phyloP scores from a whole-genome alignment of 345 rosid species.

The Orychophragmus violaceus region DNA sequence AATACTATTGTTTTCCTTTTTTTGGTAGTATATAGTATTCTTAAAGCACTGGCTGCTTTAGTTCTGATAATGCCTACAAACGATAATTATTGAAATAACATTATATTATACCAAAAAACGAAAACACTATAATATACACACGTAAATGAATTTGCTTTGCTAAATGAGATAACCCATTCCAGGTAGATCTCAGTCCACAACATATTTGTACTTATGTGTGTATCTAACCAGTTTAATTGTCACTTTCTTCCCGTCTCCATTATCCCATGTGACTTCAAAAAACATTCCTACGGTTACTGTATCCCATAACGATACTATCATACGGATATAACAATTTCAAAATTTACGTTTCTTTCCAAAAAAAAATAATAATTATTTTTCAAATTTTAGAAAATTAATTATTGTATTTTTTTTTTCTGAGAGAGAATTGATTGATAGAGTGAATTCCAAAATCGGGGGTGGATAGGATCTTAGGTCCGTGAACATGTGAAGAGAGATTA shows the following conservation, averaged over 20 bases:
- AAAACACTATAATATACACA: slow-evolving; percentile 13
- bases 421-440: neutral
- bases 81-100: neutral
- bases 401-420: neutral
- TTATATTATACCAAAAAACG: neutral
- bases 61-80: neutral
- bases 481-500: slow-evolving; percentile 13
- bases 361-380: neutral
- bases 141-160: slow-evolving; percentile 16
- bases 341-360: neutral
- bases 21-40: neutral
- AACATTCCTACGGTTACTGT: slow-evolving; percentile 15
- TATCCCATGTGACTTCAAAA: slow-evolving; percentile 18
- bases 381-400: neutral
- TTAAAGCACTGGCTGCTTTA: neutral
- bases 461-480: neutral
- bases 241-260: slow-evolving; percentile 8
- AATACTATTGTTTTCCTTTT: neutral
- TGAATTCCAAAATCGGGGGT: neutral
- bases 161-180: slow-evolving; percentile 3
- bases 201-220: neutral
- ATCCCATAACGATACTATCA: neutral
- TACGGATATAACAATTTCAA: neutral
- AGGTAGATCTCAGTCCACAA: neutral
- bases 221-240: slow-evolving; percentile 3